Evolutionary conservation across 768 basidiomycete species (phyloP), one percentile per base, ranked within the genome.

Genomic region (Leccinum subgranulosum): DNA sequence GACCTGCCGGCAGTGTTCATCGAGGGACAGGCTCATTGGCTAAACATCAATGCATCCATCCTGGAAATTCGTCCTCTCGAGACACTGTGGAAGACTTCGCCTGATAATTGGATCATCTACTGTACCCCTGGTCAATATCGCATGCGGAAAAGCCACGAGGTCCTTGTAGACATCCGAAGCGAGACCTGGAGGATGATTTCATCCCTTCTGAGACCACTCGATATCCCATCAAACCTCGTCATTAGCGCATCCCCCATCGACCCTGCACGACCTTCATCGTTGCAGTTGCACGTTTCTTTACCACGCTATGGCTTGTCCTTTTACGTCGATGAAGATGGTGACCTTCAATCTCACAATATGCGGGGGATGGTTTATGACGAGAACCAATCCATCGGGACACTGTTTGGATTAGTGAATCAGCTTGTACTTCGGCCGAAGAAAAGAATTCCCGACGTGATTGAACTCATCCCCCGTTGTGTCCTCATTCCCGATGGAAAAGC

Each of bases 301-400:
- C 78, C 78, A 27, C 76, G 76, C 6, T 75, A 74, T 49, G 61
- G 68, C 3, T 62, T 81, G 10, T 66, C 71, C 1, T 81, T 82
- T 49, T 71, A 70, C 45, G 27, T 78, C 25, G 68, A 73, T 43
- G 49, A 64, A 4, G 63, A 62, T 3, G 60, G 65, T 8, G 60
- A 66, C 19, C 60, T 81, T 21, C 72, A 79, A 50, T 79, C 74
- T 29, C 65, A 56, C 7, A 74, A 77, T 50, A 64, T 79, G 28
- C 71, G 72, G 3, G 70, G 65, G 23, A 79, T 78, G 70, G 62
- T 77, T 15, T 66, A 81, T 4, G 77, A 79, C 45, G 1, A 48
- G 2, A 52, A 66, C 33, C 81, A 81, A 55, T 77, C 69, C 0
- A 62, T 64, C 2, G 78, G 78, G 3, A 75, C 77, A 0, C 63